Base-by-base conservation (phyloP, 2,329 filamentous ascomycete species). In the Talaromyces islandicus region DNA sequence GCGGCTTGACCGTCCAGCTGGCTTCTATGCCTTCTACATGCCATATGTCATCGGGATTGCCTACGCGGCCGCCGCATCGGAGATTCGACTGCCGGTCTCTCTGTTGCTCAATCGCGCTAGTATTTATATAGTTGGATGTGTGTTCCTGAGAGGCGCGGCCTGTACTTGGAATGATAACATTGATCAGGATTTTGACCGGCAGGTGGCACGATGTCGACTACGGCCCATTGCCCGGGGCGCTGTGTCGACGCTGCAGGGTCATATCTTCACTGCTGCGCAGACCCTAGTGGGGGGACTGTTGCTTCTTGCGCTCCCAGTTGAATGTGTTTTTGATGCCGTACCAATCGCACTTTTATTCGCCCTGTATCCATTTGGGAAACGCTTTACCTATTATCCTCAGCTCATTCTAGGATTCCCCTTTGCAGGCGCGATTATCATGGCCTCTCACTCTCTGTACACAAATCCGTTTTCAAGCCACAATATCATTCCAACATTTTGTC, bases 141-240 rank as follows among this genome's bases (percentile, higher is more conserved):
- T 30, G 2, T 9, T 30, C 29, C 29, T 30, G 10, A 6, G 29
- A 30, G 29, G 29, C 29, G 29, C 29, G 7, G 29, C 29, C 10
- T 96, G 92, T 74, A 89, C 89, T n/a, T 91, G 95, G 76, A 96
- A 96, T 71, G 92, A 96, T 72, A 85, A 95, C 56, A 92, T 91
- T 89, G 92, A 96, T 73, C 86, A 91, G 58, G 89, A 94, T 66
- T 86, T 95, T 17, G 92, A 96, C 73, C 88, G 89, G 7, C 84
- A 91, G 64, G 91, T 96, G 14, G 76, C 83, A 1, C 84, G 92
- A 53, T 95, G 90, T 7, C 84, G 88, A 14, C 79, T 91, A 30
- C 87, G 92, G n/a, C 92, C 92, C 3, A 89, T 96, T 62, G 91
- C 92, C 0, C 85, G 92, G 11, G 83, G 89, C 32, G 91, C 91